phyloP scores from a whole-genome alignment of 257 asterid genomes.

The Apocynum venetum region DNA sequence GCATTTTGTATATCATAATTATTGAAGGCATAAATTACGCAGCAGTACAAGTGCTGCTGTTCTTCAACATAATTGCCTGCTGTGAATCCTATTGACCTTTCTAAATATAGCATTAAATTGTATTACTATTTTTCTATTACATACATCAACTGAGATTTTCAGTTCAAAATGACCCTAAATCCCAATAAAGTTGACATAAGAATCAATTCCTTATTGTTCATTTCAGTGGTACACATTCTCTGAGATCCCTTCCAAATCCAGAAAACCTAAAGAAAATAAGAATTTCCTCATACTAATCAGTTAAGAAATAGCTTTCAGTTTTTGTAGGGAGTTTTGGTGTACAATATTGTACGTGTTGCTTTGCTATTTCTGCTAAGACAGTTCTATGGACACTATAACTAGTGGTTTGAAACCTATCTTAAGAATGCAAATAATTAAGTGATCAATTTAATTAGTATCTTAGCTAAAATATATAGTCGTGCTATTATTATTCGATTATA shows the following conservation, averaged over 20 bases:
- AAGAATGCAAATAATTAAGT: too few relatives aligned
- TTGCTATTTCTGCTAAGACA: too few relatives aligned
- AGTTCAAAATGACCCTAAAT: background rate
- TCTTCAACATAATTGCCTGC: conserved; percentile 1
- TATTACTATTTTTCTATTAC: background rate
- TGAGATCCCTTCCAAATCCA: background rate
- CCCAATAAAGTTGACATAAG: background rate
- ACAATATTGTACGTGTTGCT: too few relatives aligned
- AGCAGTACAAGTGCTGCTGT: background rate
- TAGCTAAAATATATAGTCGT: too few relatives aligned
- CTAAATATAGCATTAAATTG: background rate
- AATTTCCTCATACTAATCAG: background rate
- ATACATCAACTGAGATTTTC: background rate
- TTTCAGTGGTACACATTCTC: background rate
- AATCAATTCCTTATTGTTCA: background rate
- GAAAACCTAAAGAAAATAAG: background rate
- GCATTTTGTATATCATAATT: background rate
- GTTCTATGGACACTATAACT: background rate
- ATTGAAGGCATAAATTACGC: background rate
- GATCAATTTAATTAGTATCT: too few relatives aligned
- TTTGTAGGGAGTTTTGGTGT: too few relatives aligned
- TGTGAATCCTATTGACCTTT: background rate
- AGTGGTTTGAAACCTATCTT: background rate
- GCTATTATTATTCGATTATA: background rate
- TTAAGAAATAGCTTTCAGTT: too few relatives aligned